phyloP scores from a whole-genome alignment of 2,329 filamentous ascomycete genomes.

The Xylaria sp. region DNA sequence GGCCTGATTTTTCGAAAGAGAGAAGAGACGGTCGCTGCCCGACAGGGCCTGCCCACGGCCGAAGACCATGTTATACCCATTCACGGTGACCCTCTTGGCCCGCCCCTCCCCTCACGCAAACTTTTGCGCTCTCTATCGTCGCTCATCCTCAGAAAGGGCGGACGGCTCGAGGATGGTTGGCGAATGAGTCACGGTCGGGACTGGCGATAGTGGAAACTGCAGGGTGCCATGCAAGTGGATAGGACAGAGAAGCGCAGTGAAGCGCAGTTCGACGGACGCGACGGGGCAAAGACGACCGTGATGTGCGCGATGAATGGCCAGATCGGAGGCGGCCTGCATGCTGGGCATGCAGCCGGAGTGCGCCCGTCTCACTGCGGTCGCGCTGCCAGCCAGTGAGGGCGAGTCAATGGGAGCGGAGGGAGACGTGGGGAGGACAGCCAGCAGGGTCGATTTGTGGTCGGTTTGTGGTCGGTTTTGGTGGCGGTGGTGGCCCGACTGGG shows the following conservation, averaged over 20 bases:
- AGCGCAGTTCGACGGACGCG: constrained; percentile 40
- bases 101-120: constrained; percentile 30
- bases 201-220: constrained; percentile 35
- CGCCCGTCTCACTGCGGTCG: constrained; percentile 39
- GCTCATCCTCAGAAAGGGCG: constrained; percentile 38
- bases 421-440: constrained; percentile 20
- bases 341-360: constrained; percentile 34
- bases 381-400: constrained; percentile 38
- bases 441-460: not conserved
- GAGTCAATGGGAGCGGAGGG: constrained; percentile 35
- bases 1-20: constrained; percentile 33
- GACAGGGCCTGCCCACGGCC: constrained; percentile 33
- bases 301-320: constrained; percentile 41
- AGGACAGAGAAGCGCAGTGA: constrained; percentile 30
- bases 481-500: not conserved
- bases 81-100: constrained; percentile 26
- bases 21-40: constrained; percentile 34
- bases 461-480: not conserved
- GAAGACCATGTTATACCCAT: constrained; percentile 41
- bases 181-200: constrained; percentile 41
- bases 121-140: constrained; percentile 27
- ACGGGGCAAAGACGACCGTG: constrained; percentile 38
- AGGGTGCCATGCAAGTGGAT: constrained; percentile 36
- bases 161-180: constrained; percentile 39
- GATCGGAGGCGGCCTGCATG: constrained; percentile 33